phyloP scores from a whole-genome alignment of 768 basidiomycete species.

The Collybia sp. region DNA sequence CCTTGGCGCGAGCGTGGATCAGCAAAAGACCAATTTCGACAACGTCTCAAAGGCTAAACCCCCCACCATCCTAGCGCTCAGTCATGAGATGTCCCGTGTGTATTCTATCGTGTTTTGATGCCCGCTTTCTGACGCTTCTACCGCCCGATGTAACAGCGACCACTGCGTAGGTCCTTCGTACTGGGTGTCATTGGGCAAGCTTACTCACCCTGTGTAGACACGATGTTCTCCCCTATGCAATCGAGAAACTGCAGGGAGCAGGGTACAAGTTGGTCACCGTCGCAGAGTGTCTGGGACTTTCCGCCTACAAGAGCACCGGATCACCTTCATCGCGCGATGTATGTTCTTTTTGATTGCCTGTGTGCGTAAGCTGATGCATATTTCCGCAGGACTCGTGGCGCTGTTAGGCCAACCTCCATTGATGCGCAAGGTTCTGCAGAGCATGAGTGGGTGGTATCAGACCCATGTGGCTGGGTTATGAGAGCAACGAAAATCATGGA shows the following conservation, averaged over 20 bases:
- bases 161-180: slow-evolving; percentile 23
- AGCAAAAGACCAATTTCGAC: slow-evolving; percentile 28
- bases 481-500: no score
- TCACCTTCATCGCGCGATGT: slow-evolving; percentile 26
- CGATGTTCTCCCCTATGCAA: slow-evolving; percentile 32
- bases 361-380: no score
- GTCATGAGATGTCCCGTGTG: slow-evolving; percentile 36
- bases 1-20: slow-evolving; percentile 23
- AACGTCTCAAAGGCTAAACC: slow-evolving; percentile 21
- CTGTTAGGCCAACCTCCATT: no score
- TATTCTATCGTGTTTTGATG: background rate
- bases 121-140: background rate
- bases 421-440: no score
- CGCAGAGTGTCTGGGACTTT: slow-evolving; percentile 32
- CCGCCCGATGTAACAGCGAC: slow-evolving; percentile 18
- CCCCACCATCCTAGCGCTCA: slow-evolving; percentile 32
- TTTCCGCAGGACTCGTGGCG: no score
- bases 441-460: no score
- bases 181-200: background rate
- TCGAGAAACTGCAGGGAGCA: slow-evolving; percentile 27
- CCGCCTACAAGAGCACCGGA: slow-evolving; percentile 29
- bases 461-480: no score
- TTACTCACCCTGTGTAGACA: slow-evolving; percentile 13
- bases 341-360: slow-evolving; percentile 6
- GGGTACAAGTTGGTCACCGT: slow-evolving; percentile 38